These are phyloP conservation scores for Mortierella sp. DNA, from an alignment of 371 early-diverging fungal species.

Conservation along the genomic window DNA sequence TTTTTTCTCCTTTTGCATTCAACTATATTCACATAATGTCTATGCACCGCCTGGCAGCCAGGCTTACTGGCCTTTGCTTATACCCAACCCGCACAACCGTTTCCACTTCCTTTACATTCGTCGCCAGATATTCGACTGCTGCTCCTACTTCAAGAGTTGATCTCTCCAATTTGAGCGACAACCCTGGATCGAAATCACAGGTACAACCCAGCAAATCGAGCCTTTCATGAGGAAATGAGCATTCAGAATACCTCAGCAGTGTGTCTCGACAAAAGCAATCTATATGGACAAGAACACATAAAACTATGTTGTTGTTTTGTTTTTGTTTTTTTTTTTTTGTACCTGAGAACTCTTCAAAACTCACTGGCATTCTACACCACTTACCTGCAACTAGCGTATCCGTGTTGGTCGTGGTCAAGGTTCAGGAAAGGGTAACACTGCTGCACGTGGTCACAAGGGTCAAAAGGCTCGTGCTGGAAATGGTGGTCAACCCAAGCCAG, in stretches of 20 bases:
- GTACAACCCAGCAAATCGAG: slow-evolving; percentile 16
- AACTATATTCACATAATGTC: slow-evolving; percentile 23
- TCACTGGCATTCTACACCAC: neutral
- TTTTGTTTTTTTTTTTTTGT: neutral
- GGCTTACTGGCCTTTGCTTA: slow-evolving; percentile 53
- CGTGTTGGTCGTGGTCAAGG: slow-evolving; percentile 90
- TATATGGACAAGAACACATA: too few relatives aligned
- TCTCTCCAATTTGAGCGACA: slow-evolving; percentile 56
- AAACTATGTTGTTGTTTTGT: neutral
- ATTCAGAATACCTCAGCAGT: neutral
- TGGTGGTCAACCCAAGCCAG: slow-evolving; percentile 78
- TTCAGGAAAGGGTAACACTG: slow-evolving; percentile 90
- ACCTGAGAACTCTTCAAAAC: slow-evolving; percentile 1
- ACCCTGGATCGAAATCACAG: slow-evolving; percentile 58
- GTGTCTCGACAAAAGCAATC: neutral
- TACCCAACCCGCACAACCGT: slow-evolving; percentile 38
- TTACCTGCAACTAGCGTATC: slow-evolving; percentile 59
- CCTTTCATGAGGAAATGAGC: neutral
- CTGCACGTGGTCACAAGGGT: slow-evolving; percentile 95
- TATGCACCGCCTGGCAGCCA: slow-evolving; percentile 43
- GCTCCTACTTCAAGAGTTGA: slow-evolving; percentile 36
- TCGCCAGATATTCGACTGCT: slow-evolving; percentile 38
- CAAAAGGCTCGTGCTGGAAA: slow-evolving; percentile 89
- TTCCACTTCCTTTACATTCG: slow-evolving; percentile 7
- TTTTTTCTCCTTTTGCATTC: too few relatives aligned